Evolutionary conservation across 495 filamentous ascomycete species (phyloP).

Genomic region (Endocarpon pusillum): DNA sequence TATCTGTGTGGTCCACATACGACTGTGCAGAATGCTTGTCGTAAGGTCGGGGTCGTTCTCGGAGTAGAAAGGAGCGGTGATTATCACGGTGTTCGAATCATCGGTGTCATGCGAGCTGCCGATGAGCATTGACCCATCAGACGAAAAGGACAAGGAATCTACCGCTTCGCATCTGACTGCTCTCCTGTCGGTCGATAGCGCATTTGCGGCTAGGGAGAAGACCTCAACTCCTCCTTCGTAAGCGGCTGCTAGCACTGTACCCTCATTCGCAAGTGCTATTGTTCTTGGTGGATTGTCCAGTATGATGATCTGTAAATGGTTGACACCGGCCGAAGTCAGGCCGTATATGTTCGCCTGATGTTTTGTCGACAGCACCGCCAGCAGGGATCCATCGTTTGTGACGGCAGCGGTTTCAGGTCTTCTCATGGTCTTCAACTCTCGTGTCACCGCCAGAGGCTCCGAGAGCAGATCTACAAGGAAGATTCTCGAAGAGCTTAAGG

Average conservation of each 20-base stretch:
- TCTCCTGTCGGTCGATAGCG: conserved; percentile 48
- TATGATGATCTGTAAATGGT: conserved; percentile 48
- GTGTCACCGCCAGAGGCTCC: conserved; percentile 39
- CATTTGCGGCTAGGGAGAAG: conserved; percentile 48
- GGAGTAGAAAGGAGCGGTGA: conserved; percentile 62
- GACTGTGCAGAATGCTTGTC: conserved; percentile 47
- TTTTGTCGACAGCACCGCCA: conserved; percentile 67
- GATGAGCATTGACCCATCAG: conserved; percentile 69
- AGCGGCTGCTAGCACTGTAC: conserved; percentile 67
- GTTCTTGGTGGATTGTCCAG: conserved; percentile 61
- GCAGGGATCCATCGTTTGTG: conserved; percentile 53
- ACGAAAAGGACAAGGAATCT: conserved; percentile 65
- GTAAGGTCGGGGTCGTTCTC: conserved; percentile 30
- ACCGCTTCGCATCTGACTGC: conserved; percentile 68
- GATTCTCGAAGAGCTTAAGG: conserved; percentile 74
- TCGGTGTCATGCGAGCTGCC: conserved; percentile 52
- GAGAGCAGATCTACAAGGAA: conserved; percentile 53
- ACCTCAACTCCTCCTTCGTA: conserved; percentile 80
- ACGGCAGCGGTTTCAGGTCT: conserved; percentile 67
- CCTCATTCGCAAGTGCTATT: conserved; percentile 65
- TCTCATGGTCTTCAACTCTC: conserved; percentile 65
- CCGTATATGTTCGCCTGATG: conserved; percentile 73
- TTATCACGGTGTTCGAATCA: conserved; percentile 53
- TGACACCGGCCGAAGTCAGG: conserved; percentile 40
- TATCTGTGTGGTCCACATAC: conserved; percentile 78